Base-by-base conservation (phyloP, 2,329 filamentous ascomycete genomes). In the Botrytis galanthina region DNA sequence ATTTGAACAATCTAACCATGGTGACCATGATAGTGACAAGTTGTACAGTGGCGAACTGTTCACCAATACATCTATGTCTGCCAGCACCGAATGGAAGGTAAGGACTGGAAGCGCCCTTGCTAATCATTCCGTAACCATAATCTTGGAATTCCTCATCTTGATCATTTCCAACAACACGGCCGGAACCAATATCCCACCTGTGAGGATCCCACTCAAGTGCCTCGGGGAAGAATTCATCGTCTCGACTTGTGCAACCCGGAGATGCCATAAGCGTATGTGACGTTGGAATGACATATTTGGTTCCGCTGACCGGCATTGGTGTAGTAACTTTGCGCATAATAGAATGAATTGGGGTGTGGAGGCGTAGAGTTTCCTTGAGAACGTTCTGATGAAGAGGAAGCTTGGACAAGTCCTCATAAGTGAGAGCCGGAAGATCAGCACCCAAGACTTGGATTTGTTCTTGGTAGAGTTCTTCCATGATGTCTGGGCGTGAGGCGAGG, bases 41-140 rank as follows among this genome's bases (percentile, higher is more conserved):
- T 84, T 98, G 95, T 73, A 97, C 87, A 81, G 97, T 97, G 78
- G 95, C 95, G 82, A 98, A 98, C 80, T 97, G 94, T 86, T 98
- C 95, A 77, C 95, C 95, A 80, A 98, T 98, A 84, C 95, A 98
- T 77, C 95, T 88, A 84, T 98, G 95, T 78, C 95, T 88, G 60
- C 95, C 95, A 44, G 95, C 95, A 74, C 95, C 95, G 81, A 98
- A 98, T 2, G 95, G 95, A 66, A 98, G 89, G 82, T 98, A 98
- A 0, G 95, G 95, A 70, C 93, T 97, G 74, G 89, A 90, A 22
- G 93, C 91, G 73, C 95, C 95, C 86, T 98, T 97, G 87, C 90
- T 95, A 77, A 98, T 92, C 69, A 97, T 86, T 75, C 95, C 95
- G 83, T 97, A 98, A 48, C 95, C 95, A 82, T 98, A 98, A 82